These are phyloP conservation scores for Candida sanyaensis DNA, from an alignment of 1,139 yeast species.

Conservation along the genomic window DNA sequence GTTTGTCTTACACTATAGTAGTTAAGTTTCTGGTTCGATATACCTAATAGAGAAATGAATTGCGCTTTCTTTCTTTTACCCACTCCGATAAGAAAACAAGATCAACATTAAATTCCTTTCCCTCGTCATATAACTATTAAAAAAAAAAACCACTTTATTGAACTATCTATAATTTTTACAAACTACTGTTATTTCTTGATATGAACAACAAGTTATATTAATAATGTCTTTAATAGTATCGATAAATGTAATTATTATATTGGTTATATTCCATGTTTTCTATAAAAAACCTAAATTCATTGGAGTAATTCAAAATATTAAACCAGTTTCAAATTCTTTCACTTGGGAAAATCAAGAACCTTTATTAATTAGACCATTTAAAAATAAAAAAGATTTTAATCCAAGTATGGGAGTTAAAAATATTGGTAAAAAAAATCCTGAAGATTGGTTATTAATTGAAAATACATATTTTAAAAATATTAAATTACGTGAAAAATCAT, in stretches of 20 bases:
- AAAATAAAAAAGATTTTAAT: slow-evolving; percentile 35
- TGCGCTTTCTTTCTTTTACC: neutral
- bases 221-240: neutral
- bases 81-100: neutral
- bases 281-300: neutral
- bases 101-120: no score
- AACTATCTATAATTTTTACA: no score
- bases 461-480: slow-evolving; percentile 31
- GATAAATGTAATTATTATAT: no score
- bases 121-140: no score
- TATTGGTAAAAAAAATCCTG: slow-evolving; percentile 27
- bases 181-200: no score
- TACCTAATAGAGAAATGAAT: neutral
- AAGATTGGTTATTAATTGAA: slow-evolving; percentile 42
- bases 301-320: slow-evolving; percentile 6
- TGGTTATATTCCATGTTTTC: neutral
- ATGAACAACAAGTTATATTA: no score
- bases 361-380: slow-evolving; percentile 54
- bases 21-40: neutral
- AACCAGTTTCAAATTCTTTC: slow-evolving; percentile 29
- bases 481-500: slow-evolving; percentile 21
- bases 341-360: slow-evolving; percentile 52
- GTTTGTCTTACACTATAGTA: no score
- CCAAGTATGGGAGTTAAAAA: slow-evolving; percentile 41
- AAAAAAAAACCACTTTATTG: no score